A percentile compares a stretch with the other conserved stretches of the same genome.
phyloP scores from a whole-genome alignment of 1,284 basidiomycete genomes.

The Cystobasidium slooffiae region DNA sequence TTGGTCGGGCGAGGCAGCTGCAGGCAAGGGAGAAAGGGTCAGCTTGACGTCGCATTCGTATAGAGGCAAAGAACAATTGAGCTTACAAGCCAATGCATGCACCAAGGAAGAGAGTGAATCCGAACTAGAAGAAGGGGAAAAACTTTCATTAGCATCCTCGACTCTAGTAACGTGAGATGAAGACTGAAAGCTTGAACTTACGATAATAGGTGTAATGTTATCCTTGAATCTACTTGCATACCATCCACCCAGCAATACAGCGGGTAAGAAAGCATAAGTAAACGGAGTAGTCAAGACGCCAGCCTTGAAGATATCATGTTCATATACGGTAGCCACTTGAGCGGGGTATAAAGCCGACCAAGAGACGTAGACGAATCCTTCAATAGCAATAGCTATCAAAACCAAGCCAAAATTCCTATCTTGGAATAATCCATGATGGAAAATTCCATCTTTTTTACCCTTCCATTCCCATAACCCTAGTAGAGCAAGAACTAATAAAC shows the following conservation, averaged over 20 bases:
- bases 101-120: slow-evolving; percentile 19
- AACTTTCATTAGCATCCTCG: neutral
- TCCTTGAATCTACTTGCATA: slow-evolving; percentile 33
- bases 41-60: neutral
- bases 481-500: slow-evolving; percentile 34
- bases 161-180: neutral
- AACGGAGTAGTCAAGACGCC: slow-evolving; percentile 30
- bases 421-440: slow-evolving; percentile 42
- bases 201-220: slow-evolving; percentile 31
- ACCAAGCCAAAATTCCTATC: slow-evolving; percentile 42
- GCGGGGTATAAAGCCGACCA: slow-evolving; percentile 29
- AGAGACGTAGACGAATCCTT: slow-evolving; percentile 42
- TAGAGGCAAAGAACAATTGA: neutral
- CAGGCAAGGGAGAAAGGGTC: neutral
- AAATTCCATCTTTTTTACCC: slow-evolving; percentile 33
- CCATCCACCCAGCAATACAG: slow-evolving; percentile 16
- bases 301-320: slow-evolving; percentile 37
- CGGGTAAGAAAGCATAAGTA: slow-evolving; percentile 28
- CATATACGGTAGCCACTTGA: slow-evolving; percentile 33
- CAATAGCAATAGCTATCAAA: slow-evolving; percentile 31
- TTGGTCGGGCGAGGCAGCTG: slow-evolving; percentile 15
- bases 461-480: slow-evolving; percentile 41
- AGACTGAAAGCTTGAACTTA: slow-evolving; percentile 2
- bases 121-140: slow-evolving; percentile 4
- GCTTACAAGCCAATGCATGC: slow-evolving; percentile 21